These are phyloP conservation scores for Artemisia argyi DNA, from an alignment of 129 eudicot species.

Conservation along the genomic window DNA sequence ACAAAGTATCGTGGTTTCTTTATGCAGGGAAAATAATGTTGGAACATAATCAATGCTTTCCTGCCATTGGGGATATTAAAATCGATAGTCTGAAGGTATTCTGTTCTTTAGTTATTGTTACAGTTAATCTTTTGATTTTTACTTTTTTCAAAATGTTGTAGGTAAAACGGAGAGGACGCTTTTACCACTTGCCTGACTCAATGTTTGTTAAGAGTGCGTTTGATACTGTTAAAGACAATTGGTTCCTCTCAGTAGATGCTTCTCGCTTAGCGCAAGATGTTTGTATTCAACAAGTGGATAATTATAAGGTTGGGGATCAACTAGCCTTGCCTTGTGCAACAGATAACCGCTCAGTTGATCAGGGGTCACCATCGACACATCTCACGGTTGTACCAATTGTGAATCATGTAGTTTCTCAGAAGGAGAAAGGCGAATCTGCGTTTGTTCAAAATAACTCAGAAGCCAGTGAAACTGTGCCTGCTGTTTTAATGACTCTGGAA, in stretches of 20 bases:
- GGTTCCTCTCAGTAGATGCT: conserved; percentile 60
- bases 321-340: conserved; percentile 37
- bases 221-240: conserved; percentile 32
- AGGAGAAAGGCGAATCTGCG: conserved; percentile 20
- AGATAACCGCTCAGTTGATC: conserved; percentile 22
- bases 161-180: conserved; percentile 62
- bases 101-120: conserved; percentile 6
- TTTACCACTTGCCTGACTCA: conserved; percentile 60
- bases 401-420: conserved; percentile 26
- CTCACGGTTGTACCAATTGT: conserved; percentile 16
- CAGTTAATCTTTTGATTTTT: not conserved
- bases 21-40: conserved; percentile 52
- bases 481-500: conserved; percentile 14
- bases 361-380: too few species aligned
- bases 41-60: conserved; percentile 68
- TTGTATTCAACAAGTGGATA: conserved; percentile 19
- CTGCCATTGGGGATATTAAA: conserved; percentile 48
- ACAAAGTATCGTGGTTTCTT: not conserved
- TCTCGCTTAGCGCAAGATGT: conserved; percentile 30
- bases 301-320: conserved; percentile 22
- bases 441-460: conserved; percentile 8
- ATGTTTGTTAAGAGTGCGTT: conserved; percentile 65
- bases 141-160: conserved; percentile 28
- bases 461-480: conserved; percentile 23
- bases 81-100: conserved; percentile 65